These are phyloP conservation scores for Mucor saturninus DNA, from an alignment of 371 early-diverging fungal species.

Conservation along the genomic window DNA sequence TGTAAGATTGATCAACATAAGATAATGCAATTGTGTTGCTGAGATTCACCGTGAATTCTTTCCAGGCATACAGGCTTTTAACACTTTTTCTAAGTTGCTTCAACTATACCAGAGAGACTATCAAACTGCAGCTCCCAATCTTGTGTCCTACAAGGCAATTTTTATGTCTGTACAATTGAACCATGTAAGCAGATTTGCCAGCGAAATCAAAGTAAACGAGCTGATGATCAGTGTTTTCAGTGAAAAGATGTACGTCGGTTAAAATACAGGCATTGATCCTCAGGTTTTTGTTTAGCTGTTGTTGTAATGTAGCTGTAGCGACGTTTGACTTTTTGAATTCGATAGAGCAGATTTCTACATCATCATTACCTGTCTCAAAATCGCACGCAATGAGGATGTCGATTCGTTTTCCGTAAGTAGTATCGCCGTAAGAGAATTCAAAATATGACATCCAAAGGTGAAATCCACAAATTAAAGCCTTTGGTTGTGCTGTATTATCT, in stretches of 20 bases:
- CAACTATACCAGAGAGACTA: slow-evolving; percentile 18
- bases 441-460: slow-evolving; percentile 12
- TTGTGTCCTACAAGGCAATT: slow-evolving; percentile 18
- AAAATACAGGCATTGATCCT: slow-evolving; percentile 19
- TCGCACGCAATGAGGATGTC: slow-evolving; percentile 14
- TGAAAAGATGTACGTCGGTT: slow-evolving; percentile 16
- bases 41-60: slow-evolving; percentile 10
- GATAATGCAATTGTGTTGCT: slow-evolving; percentile 20
- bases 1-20: slow-evolving; percentile 17
- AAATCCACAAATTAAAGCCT: background rate
- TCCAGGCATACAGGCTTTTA: slow-evolving; percentile 19
- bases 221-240: slow-evolving; percentile 4
- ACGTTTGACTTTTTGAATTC: slow-evolving; percentile 23
- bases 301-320: slow-evolving; percentile 6
- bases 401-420: slow-evolving; percentile 17
- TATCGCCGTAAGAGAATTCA: slow-evolving; percentile 6
- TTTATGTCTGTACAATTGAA: slow-evolving; percentile 19
- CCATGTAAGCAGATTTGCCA: slow-evolving; percentile 18
- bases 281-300: slow-evolving; percentile 21
- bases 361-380: slow-evolving; percentile 8
- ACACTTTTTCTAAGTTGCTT: slow-evolving; percentile 19
- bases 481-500: too few species aligned
- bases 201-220: slow-evolving; percentile 22
- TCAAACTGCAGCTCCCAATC: slow-evolving; percentile 11
- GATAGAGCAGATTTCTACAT: slow-evolving; percentile 17